phyloP scores from a whole-genome alignment of 2,329 filamentous ascomycete genomes.

The Fusarium papillatum region DNA sequence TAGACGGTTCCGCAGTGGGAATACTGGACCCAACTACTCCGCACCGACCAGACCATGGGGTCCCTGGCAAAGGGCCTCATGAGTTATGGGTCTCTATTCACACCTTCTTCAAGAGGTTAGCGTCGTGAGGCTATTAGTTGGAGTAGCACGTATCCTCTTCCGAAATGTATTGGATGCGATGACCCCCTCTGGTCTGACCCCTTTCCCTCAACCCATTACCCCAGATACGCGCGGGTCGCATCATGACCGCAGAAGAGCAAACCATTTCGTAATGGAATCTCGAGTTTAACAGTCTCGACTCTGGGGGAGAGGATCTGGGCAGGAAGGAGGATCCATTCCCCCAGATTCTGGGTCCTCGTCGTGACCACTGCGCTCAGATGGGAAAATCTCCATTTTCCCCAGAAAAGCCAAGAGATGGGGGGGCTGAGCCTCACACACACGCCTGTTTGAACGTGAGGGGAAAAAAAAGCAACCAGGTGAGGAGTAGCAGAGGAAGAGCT shows the following conservation, averaged over 20 bases:
- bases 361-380: constrained; percentile 11
- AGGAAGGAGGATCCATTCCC: constrained; percentile 12
- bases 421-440: constrained; percentile 16
- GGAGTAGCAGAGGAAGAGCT: neutral
- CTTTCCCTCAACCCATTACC: constrained; percentile 19
- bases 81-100: constrained; percentile 10
- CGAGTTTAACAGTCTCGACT: constrained; percentile 27
- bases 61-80: neutral
- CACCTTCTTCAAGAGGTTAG: constrained; percentile 35
- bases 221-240: neutral
- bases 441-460: constrained; percentile 27
- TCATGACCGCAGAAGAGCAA: constrained; percentile 22
- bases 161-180: constrained; percentile 12
- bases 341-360: constrained; percentile 30
- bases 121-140: constrained; percentile 34
- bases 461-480: constrained; percentile 18
- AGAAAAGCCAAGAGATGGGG: constrained; percentile 33
- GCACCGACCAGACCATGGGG: constrained; percentile 15
- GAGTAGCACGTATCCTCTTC: constrained; percentile 32
- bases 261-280: constrained; percentile 40
- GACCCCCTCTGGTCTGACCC: constrained; percentile 15
- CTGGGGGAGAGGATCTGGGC: constrained; percentile 27
- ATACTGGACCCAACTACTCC: constrained; percentile 23
- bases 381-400: constrained; percentile 25
- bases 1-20: constrained; percentile 35